These are phyloP conservation scores for Aspergillus cavernicola DNA, from an alignment of 495 filamentous ascomycete species.

Conservation along the genomic window DNA sequence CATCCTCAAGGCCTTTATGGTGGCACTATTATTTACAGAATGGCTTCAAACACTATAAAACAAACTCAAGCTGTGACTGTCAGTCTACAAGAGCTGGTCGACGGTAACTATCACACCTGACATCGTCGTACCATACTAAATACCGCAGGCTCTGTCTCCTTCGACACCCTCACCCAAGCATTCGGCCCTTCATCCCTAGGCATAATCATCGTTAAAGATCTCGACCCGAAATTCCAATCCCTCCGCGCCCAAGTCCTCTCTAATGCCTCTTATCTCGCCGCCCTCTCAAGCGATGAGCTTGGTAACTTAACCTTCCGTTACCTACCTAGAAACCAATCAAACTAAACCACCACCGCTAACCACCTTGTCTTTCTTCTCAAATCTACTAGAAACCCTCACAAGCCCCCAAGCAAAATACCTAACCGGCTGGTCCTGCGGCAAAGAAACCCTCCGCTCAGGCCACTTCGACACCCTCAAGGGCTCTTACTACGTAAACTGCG, in stretches of 20 bases:
- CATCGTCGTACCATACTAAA: background rate
- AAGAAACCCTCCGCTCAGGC: conserved; percentile 88
- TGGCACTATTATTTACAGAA: conserved; percentile 2
- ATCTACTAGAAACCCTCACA: conserved; percentile 41
- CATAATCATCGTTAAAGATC: conserved; percentile 85
- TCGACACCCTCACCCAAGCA: conserved; percentile 71
- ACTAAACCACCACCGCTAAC: background rate
- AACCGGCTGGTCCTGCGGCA: conserved; percentile 77
- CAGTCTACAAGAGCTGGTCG: conserved; percentile 48
- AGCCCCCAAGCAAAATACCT: conserved; percentile 52
- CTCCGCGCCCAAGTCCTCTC: conserved; percentile 74
- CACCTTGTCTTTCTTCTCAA: background rate
- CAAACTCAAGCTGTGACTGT: conserved; percentile 51
- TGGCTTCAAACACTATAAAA: conserved; percentile 19
- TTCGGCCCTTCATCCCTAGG: conserved; percentile 91
- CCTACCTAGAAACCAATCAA: too few species aligned
- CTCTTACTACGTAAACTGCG: conserved; percentile 95
- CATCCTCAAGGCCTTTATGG: background rate
- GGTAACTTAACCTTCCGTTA: conserved; percentile 44
- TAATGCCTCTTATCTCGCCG: conserved; percentile 84
- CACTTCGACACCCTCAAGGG: conserved; percentile 91
- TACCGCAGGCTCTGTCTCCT: conserved; percentile 63
- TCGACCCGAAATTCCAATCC: conserved; percentile 63
- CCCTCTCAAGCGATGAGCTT: conserved; percentile 68
- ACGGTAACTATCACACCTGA: conserved; percentile 21